These are phyloP conservation scores for Nigrospora oryzae DNA, from an alignment of 2,329 filamentous ascomycete species.

Conservation along the genomic window DNA sequence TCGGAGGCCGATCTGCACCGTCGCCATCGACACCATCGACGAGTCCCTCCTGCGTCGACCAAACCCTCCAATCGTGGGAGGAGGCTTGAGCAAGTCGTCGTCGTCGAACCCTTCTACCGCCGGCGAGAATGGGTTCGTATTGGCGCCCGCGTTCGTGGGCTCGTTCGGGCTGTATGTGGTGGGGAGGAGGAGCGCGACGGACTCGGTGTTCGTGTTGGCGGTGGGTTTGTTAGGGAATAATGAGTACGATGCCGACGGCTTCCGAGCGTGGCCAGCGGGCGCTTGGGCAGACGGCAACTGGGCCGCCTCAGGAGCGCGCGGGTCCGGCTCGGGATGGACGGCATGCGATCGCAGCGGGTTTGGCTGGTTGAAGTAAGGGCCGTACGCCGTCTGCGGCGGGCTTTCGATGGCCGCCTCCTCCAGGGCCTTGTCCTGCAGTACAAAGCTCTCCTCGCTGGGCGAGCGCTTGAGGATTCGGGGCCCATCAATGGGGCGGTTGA, in stretches of 20 bases:
- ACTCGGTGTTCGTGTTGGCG: conserved; percentile 20
- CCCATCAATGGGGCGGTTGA: conserved; percentile 23
- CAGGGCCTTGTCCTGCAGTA: conserved; percentile 21
- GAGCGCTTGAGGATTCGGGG: conserved; percentile 19
- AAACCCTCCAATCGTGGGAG: conserved; percentile 32
- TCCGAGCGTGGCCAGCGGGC: conserved; percentile 20
- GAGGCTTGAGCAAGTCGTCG: conserved; percentile 29
- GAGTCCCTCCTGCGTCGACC: conserved; percentile 47
- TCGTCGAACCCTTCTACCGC: conserved; percentile 10
- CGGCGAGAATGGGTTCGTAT: conserved; percentile 6
- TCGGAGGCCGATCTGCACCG: conserved; percentile 63
- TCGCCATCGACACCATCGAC: conserved; percentile 57
- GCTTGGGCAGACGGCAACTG: conserved; percentile 15
- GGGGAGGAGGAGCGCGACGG: conserved; percentile 33
- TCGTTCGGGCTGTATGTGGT: conserved; percentile 32
- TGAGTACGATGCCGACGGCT: conserved; percentile 22
- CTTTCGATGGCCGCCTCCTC: conserved; percentile 18
- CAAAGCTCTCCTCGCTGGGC: conserved; percentile 25
- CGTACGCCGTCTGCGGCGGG: conserved; percentile 8
- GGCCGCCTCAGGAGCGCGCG: conserved; percentile 18
- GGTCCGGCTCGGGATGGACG: conserved; percentile 11
- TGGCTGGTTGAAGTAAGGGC: conserved; percentile 11
- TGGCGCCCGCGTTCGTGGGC: conserved; percentile 9
- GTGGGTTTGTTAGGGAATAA: conserved; percentile 26
- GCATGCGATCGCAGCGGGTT: conserved; percentile 26